Evolutionary conservation across 495 filamentous ascomycete genomes (phyloP).

Genomic region (Parmelia sp.): DNA sequence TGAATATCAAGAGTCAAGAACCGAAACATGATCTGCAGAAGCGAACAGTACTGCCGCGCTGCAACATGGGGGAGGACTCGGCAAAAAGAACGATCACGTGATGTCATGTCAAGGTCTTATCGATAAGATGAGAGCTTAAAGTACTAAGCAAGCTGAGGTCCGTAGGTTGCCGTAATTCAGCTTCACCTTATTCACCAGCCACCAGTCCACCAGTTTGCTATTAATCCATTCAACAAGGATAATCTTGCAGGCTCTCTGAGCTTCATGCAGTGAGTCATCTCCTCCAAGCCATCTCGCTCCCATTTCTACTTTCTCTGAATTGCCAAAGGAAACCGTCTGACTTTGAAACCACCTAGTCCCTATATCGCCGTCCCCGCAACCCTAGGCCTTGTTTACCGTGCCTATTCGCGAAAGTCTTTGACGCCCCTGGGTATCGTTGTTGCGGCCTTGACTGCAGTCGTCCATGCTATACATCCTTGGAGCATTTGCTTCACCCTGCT

Average conservation of each 20-base stretch:
- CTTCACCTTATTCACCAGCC: no score
- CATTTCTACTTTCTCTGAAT: no score
- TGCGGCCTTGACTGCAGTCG: slow-evolving; percentile 63
- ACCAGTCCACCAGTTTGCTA: no score
- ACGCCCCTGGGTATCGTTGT: slow-evolving; percentile 64
- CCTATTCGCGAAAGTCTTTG: slow-evolving; percentile 65
- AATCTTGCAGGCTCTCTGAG: not conserved
- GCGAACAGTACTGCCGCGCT: no score
- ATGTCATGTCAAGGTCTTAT: not conserved
- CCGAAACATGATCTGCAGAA: not conserved
- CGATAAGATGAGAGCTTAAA: no score
- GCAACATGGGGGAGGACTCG: not conserved
- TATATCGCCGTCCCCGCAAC: slow-evolving; percentile 62
- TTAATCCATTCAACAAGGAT: not conserved
- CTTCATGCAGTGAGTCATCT: not conserved
- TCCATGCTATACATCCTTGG: slow-evolving; percentile 87
- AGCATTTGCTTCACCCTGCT: slow-evolving; percentile 79
- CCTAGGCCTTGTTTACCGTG: slow-evolving; percentile 58
- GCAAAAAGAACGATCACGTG: not conserved
- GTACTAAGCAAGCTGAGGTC: no score
- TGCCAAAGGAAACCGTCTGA: not conserved
- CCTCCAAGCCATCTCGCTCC: not conserved
- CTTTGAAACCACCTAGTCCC: slow-evolving; percentile 27
- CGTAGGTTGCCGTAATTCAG: no score
- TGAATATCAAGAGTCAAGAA: not conserved